phyloP scores from a whole-genome alignment of 2,329 filamentous ascomycete genomes.

The Akanthomyces dipterigenus region DNA sequence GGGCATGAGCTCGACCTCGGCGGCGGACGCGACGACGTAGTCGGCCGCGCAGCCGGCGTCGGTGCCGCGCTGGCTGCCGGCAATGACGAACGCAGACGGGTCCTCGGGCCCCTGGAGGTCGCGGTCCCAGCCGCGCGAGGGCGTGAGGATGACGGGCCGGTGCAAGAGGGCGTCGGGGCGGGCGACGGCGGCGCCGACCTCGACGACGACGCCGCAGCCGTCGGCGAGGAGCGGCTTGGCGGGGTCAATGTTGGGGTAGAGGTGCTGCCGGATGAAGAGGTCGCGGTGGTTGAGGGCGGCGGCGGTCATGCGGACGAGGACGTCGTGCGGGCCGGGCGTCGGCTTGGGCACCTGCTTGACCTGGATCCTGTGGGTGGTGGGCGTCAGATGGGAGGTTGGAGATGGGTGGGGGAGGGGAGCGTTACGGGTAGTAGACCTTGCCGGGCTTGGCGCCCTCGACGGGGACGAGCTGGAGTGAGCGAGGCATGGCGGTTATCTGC shows the following conservation, averaged over 20 bases:
- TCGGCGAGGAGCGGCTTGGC: conserved; percentile 73
- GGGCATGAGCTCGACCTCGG: conserved; percentile 71
- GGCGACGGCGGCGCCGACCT: conserved; percentile 45
- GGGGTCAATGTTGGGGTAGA: conserved; percentile 83
- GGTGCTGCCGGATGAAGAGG: conserved; percentile 84
- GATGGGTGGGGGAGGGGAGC: background rate
- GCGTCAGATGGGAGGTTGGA: background rate
- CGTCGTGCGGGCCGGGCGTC: conserved; percentile 56
- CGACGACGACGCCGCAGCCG: conserved; percentile 67
- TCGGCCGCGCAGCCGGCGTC: conserved; percentile 67
- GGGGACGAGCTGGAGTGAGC: conserved; percentile 57
- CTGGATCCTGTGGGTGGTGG: conserved; percentile 45
- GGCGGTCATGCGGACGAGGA: conserved; percentile 70
- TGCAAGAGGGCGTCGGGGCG: conserved; percentile 36
- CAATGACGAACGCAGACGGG: conserved; percentile 49
- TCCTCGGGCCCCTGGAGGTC: conserved; percentile 68
- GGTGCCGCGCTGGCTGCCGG: conserved; percentile 60
- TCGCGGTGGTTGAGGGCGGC: conserved; percentile 92
- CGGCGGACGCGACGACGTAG: conserved; percentile 59
- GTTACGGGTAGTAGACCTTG: conserved; percentile 74
- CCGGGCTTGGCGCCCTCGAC: conserved; percentile 73
- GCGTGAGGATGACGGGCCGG: conserved; percentile 71
- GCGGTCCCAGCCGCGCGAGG: conserved; percentile 69
- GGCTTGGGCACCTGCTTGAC: conserved; percentile 57
- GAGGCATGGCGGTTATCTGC: conserved; percentile 35